A percentile compares a stretch with the other conserved stretches of the same genome.
phyloP scores from a whole-genome alignment of 257 asterid genomes.

The Solanum pimpinellifolium region DNA sequence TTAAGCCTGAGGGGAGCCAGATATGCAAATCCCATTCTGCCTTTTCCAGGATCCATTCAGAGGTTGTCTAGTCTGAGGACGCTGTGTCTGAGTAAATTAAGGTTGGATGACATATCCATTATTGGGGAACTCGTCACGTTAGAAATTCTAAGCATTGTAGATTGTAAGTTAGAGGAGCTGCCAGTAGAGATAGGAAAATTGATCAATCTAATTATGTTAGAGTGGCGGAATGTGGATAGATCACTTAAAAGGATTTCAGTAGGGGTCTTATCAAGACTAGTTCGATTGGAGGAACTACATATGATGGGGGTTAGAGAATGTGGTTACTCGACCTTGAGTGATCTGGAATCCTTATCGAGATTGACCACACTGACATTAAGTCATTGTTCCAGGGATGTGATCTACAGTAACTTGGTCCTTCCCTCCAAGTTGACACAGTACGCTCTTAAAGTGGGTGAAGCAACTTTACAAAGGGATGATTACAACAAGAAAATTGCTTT shows the following conservation, averaged over 20 bases:
- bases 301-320: background rate
- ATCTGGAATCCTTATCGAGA: background rate
- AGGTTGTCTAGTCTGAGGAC: background rate
- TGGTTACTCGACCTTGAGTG: background rate
- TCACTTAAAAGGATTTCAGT: background rate
- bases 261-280: background rate
- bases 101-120: background rate
- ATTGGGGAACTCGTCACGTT: background rate
- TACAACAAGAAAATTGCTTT: background rate
- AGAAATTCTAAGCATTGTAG: background rate
- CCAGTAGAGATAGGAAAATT: background rate
- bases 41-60: background rate
- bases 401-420: background rate
- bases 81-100: too few relatives aligned
- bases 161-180: background rate
- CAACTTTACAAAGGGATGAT: too few relatives aligned
- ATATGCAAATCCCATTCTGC: too few relatives aligned
- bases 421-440: background rate
- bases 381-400: background rate
- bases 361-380: background rate
- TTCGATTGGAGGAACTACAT: constrained; percentile 1
- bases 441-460: background rate
- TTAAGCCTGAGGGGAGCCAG: too few relatives aligned
- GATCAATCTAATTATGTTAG: background rate
- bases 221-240: background rate